Evolutionary conservation across 441 rosid species (phyloP).

Genomic region (Pelargonium australe): DNA sequence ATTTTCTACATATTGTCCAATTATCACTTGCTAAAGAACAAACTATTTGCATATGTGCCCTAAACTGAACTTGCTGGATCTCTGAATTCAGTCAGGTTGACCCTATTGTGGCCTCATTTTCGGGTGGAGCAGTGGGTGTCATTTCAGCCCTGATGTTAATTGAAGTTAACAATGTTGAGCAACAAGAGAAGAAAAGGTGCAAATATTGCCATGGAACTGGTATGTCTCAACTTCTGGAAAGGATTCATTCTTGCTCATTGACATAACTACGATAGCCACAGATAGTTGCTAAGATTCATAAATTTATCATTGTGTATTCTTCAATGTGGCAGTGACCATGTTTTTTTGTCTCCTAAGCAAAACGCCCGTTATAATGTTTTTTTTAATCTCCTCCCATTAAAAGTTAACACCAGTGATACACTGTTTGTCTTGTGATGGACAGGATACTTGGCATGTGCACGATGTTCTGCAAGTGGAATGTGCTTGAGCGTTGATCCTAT

Average conservation of each 20-base stretch:
- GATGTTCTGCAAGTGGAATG: constrained; percentile 79
- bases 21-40: background rate
- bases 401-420: background rate
- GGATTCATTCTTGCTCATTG: constrained; percentile 1
- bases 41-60: background rate
- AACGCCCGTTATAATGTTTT: too few relatives aligned
- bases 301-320: background rate
- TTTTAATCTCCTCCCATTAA: too few relatives aligned
- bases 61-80: constrained; percentile 15
- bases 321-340: background rate
- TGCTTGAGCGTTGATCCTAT: constrained; percentile 56
- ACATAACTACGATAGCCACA: background rate
- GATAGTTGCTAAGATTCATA: background rate
- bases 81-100: constrained; percentile 75
- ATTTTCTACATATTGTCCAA: background rate
- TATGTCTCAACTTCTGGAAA: constrained; percentile 22
- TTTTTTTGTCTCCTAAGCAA: background rate
- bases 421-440: constrained; percentile 14
- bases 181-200: constrained; percentile 92
- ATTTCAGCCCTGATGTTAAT: constrained; percentile 92
- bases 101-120: constrained; percentile 93
- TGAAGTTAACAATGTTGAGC: constrained; percentile 83
- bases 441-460: constrained; percentile 95
- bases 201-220: constrained; percentile 93
- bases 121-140: constrained; percentile 96